phyloP scores from a whole-genome alignment of 176 grass and related monocot species.

The Elymus sibiricus region DNA sequence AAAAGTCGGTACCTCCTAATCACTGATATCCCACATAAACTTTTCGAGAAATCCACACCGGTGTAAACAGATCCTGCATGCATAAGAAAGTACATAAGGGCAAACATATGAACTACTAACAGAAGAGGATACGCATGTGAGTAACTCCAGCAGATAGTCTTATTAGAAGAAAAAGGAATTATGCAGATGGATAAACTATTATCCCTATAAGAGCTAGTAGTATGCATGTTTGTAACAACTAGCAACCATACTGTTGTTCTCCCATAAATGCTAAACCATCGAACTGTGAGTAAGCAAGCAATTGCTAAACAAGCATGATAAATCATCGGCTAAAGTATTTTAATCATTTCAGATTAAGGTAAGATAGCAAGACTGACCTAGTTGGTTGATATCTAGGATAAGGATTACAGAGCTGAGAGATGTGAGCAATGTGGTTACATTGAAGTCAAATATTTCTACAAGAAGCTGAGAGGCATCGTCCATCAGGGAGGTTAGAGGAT shows the following conservation, averaged over 20 bases:
- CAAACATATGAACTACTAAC: constrained; percentile 23
- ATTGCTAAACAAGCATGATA: background rate
- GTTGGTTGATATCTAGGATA: background rate
- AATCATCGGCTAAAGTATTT: background rate
- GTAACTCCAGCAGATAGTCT: constrained; percentile 1
- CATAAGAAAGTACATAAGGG: constrained; percentile 10
- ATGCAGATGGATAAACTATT: constrained; percentile 2
- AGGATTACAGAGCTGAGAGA: background rate
- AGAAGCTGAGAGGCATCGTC: background rate
- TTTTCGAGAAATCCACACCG: constrained; percentile 91
- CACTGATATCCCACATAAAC: constrained; percentile 94
- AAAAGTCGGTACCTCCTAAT: constrained; percentile 81
- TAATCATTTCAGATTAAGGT: background rate
- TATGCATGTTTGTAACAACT: background rate
- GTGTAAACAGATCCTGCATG: constrained; percentile 45
- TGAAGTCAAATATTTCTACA: background rate
- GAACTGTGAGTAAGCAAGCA: background rate
- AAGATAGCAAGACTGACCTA: background rate
- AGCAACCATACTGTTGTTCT: background rate
- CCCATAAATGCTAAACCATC: constrained; percentile 11
- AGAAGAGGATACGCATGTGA: constrained; percentile 19
- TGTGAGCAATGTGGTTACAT: background rate
- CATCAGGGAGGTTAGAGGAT: background rate
- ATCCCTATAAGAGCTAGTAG: background rate
- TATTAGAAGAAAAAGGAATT: background rate